These are phyloP conservation scores for Biancaea sappan DNA, from an alignment of 306 rosid species.

Conservation along the genomic window DNA sequence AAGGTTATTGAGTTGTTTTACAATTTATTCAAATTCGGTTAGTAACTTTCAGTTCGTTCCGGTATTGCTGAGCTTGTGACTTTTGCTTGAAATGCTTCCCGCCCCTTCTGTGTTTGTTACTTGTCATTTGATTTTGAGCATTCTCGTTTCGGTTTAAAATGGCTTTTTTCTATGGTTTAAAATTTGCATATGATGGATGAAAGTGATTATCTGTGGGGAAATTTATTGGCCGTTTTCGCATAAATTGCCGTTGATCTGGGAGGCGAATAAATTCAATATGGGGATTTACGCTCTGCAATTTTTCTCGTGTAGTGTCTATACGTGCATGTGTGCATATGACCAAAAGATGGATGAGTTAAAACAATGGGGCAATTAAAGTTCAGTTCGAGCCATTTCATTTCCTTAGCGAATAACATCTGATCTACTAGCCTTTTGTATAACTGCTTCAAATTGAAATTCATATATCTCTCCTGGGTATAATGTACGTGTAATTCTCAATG, in stretches of 20 bases:
- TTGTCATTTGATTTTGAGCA: neutral
- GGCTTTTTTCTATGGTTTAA: neutral
- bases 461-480: slow-evolving; percentile 37
- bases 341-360: neutral
- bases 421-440: neutral
- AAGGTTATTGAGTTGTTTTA: slow-evolving; percentile 24
- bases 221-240: slow-evolving; percentile 25
- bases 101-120: neutral
- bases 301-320: neutral
- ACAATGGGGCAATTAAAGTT: neutral
- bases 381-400: neutral
- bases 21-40: neutral
- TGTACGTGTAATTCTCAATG: neutral
- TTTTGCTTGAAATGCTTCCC: neutral
- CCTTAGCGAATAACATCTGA: neutral
- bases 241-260: slow-evolving; percentile 39
- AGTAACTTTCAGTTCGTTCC: neutral
- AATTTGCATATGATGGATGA: neutral
- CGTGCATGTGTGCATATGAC: neutral
- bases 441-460: slow-evolving; percentile 2
- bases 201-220: slow-evolving; percentile 15
- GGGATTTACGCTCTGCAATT: neutral
- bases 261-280: slow-evolving; percentile 1
- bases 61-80: neutral
- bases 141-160: neutral